Evolutionary conservation across 225 moss, liverwort and hornwort genomes (phyloP).

Genomic region (Neckera pumila): DNA sequence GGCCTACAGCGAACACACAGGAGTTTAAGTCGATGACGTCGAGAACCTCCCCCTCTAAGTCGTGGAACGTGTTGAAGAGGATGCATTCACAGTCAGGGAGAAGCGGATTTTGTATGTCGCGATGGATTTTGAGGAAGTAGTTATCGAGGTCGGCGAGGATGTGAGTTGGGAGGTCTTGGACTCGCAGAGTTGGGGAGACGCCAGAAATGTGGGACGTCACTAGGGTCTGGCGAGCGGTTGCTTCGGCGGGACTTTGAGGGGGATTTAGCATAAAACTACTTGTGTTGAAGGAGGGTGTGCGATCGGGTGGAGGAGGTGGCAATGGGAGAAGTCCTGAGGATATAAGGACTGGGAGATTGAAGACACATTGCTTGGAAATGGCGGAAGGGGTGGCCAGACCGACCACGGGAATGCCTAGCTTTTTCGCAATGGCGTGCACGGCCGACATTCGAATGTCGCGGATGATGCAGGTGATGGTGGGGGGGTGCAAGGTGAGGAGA

Average conservation of each 20-base stretch:
- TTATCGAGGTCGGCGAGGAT: neutral
- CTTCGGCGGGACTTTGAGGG: neutral
- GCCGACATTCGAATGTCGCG: constrained; percentile 3
- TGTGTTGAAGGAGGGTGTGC: neutral
- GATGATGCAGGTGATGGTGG: constrained; percentile 11
- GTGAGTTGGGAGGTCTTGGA: neutral
- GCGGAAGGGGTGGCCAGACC: constrained; percentile 13
- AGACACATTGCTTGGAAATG: neutral
- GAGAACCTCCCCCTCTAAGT: constrained; percentile 13
- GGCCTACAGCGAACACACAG: constrained; percentile 1
- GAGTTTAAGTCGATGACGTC: neutral
- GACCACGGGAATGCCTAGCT: constrained; percentile 12
- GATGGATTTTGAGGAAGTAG: neutral
- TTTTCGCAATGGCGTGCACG: neutral
- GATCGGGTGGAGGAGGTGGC: neutral
- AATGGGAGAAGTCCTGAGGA: constrained; percentile 1
- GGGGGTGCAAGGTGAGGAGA: neutral
- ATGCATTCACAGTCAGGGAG: constrained; percentile 5
- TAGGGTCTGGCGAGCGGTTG: neutral
- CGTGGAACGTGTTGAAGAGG: constrained; percentile 15
- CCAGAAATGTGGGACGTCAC: neutral
- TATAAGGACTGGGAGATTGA: neutral
- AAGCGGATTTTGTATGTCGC: neutral
- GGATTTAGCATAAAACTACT: neutral
- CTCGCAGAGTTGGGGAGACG: neutral